phyloP scores from a whole-genome alignment of 208 protist genomes.

The Lotmaria passim region DNA sequence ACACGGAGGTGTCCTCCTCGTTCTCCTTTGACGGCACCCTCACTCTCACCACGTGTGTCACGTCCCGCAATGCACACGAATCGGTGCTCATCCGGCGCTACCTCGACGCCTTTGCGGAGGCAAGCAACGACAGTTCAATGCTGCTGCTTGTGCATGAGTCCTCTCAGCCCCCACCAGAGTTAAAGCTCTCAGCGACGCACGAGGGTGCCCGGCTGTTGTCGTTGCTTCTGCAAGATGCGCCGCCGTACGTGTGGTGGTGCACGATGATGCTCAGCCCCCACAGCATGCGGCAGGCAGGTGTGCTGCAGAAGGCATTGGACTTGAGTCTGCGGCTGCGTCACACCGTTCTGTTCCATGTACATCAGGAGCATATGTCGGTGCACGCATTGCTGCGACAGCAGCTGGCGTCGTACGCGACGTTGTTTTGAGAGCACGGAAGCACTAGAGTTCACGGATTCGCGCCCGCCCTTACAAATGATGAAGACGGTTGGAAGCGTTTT shows the following conservation, averaged over 20 bases:
- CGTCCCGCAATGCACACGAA: neutral
- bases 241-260: slow-evolving; percentile 13
- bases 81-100: slow-evolving; percentile 11
- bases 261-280: slow-evolving; percentile 6
- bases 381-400: slow-evolving; percentile 10
- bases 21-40: slow-evolving; percentile 6
- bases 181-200: neutral
- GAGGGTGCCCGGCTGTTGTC: too few species aligned
- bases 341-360: slow-evolving; percentile 14
- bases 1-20: neutral
- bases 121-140: neutral
- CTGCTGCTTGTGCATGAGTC: slow-evolving; percentile 10
- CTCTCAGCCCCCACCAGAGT: slow-evolving; percentile 3
- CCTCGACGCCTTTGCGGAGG: slow-evolving; percentile 9
- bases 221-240: neutral
- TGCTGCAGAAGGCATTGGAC: neutral
- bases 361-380: slow-evolving; percentile 8
- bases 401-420: slow-evolving; percentile 6
- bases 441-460: neutral
- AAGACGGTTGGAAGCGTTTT: too few species aligned
- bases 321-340: slow-evolving; percentile 5
- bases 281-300: neutral
- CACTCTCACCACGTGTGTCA: slow-evolving; percentile 9
- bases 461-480: too few species aligned
- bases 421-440: neutral